Evolutionary conservation across 805 yeast species (phyloP), one percentile per base, ranked within the genome.

Genomic region (Wickerhamiella azyma): DNA sequence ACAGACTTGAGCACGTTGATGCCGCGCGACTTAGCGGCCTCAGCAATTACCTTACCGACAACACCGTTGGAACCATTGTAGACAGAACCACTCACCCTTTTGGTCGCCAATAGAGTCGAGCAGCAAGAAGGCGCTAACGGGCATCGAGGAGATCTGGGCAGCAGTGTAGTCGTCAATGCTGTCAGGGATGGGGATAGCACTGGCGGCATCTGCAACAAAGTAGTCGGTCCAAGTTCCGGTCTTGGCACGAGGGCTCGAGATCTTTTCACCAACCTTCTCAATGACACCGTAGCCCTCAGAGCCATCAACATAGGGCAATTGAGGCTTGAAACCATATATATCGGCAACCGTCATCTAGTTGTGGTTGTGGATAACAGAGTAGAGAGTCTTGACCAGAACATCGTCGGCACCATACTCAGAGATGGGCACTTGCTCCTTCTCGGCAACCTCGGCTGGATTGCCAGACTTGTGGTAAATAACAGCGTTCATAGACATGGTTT

Each of bases 361-460:
- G 33, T 43, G 46, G 38, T 28, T 29, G 37, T 43, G 46, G 18
- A 43, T 37, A 8, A 17, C 33, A 29, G 38, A 18, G 26, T 14
- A 30, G 16, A 33, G 10, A 17, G 38, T 37, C 38, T 43, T 43
- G 46, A 43, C 35, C 14, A 37, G 29, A 3, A 43, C 41, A 9
- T 43, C 38, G 16, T 36, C 36, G 6, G 16, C 38, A 21, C 32
- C 35, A 35, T 30, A 9, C 32, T 43, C 41, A 24, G 46, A 41
- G 16, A 29, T 26, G 30, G 41, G 39, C 8, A 37, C 39, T 5
- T 16, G 10, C 29, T 19, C 16, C 19, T 14, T 17, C 26, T 30
- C 26, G 26, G 37, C 63, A 18, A 43, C 46, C 30, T 43, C 38
- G 14, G 18, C 13, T 30, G 46, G 46, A 19, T 43, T 28, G 9